Evolutionary conservation across 1,284 basidiomycete genomes (phyloP).

Genomic region (Marasmius oreades): DNA sequence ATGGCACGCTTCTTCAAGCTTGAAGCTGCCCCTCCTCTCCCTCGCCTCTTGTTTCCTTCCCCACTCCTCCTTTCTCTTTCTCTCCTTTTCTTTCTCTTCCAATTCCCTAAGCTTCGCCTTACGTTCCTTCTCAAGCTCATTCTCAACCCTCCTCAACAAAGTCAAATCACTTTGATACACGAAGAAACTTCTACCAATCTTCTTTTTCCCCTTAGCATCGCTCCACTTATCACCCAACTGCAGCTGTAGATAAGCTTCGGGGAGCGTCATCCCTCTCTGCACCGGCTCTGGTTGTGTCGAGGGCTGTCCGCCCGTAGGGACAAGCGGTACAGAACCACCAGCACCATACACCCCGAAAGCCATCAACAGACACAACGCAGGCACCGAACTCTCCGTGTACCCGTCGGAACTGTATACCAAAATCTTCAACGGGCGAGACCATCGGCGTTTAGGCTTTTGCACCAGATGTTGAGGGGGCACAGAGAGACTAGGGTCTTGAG

Average conservation of each 20-base stretch:
- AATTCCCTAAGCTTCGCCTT: conserved; percentile 27
- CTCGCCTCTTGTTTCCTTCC: conserved; percentile 21
- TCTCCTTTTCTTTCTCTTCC: conserved; percentile 23
- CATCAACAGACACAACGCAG: conserved; percentile 90
- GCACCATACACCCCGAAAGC: conserved; percentile 36
- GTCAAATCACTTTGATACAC: conserved; percentile 84
- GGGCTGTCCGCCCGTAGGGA: too few species aligned
- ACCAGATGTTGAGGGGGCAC: conserved; percentile 18
- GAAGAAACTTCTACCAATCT: conserved; percentile 82
- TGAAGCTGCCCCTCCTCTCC: conserved; percentile 7
- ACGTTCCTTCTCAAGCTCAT: conserved; percentile 46
- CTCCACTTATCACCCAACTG: conserved; percentile 48
- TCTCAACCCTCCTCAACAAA: conserved; percentile 75
- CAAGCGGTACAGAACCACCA: background rate
- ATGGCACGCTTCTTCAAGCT: background rate
- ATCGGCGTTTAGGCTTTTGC: conserved; percentile 12
- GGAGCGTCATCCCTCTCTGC: conserved; percentile 56
- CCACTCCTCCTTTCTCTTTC: conserved; percentile 22
- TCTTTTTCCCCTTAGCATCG: background rate
- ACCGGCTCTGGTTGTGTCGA: background rate
- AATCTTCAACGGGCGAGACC: conserved; percentile 62
- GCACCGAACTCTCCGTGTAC: conserved; percentile 88
- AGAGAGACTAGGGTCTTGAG: conserved; percentile 15
- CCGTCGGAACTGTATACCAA: conserved; percentile 78
- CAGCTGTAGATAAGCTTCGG: conserved; percentile 88